Percentiles rank a stretch among this genome's conserved stretches.
Evolutionary conservation across 495 filamentous ascomycete species (phyloP).

Genomic region (Amniculicola lignicola): DNA sequence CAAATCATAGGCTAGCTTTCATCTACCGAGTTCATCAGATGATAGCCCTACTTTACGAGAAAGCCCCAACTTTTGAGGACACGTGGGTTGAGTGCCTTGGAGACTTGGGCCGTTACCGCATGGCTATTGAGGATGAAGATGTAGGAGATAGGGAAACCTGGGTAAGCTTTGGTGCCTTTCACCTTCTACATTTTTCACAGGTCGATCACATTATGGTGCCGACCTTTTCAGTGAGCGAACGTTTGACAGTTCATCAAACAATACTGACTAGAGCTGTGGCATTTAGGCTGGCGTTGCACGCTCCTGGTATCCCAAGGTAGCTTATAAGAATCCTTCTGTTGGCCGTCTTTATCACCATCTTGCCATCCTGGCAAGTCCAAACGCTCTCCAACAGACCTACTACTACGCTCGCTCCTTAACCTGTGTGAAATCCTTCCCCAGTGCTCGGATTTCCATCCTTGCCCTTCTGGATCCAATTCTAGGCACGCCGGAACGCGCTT

Average conservation of each 20-base stretch:
- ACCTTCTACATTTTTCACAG: no score
- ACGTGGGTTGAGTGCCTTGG: slow-evolving; percentile 92
- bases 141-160: slow-evolving; percentile 71
- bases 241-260: no score
- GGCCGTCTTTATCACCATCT: slow-evolving; percentile 83
- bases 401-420: slow-evolving; percentile 55
- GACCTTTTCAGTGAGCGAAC: no score
- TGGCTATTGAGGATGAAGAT: slow-evolving; percentile 76
- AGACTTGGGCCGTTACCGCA: slow-evolving; percentile 68
- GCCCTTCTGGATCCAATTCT: slow-evolving; percentile 70
- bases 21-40: slow-evolving; percentile 79
- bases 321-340: slow-evolving; percentile 64
- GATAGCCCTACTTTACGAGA: slow-evolving; percentile 75
- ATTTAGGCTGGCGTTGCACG: slow-evolving; percentile 70
- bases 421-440: slow-evolving; percentile 40
- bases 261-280: no score
- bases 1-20: slow-evolving; percentile 78
- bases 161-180: no score
- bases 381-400: slow-evolving; percentile 69
- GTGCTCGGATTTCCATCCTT: slow-evolving; percentile 64
- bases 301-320: slow-evolving; percentile 78
- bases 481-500: slow-evolving; percentile 35
- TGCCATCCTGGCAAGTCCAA: slow-evolving; percentile 74
- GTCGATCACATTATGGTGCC: no score
- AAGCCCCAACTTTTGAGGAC: slow-evolving; percentile 69